Base-by-base conservation (phyloP, 768 basidiomycete species). In the Boletus pseudopeckii region DNA sequence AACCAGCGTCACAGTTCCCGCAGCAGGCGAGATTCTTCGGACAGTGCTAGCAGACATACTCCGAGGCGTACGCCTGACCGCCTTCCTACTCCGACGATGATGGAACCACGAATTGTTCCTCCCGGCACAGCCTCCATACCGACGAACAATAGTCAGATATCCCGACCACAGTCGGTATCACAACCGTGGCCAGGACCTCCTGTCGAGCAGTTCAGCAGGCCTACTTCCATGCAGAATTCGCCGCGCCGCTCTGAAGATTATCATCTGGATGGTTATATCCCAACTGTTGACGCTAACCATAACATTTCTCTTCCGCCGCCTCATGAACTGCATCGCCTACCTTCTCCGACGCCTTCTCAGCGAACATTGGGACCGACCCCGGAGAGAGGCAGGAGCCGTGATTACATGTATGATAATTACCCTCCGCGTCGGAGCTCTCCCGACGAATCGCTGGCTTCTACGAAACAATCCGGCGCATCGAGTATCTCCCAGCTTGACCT, bases 261-360 rank as follows among this genome's bases (percentile, higher is more conserved):
- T 9, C 79, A 73, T 7, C 79, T 78, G 0, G 81, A 82, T n/a
- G 73, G 71, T 5, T 82, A 70, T 52, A 80, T 83, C 50, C 81
- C 82, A 0, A 72, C n/a, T 43, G 75, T 55, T 36, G 75, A 71
- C 14, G 53, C 69, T 0, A 69, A 75, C 52, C 69, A 71, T 10
- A 63, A 69, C 18, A 79, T 80, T 17, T 55, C 65, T 5, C 67
- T 82, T n/a, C 80, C 80, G 6, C 75, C 80, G 18, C 82, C 82
- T 1, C 77, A 81, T 50, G 80, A 75, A 53, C 55, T 82, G 18
- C 72, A 68, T 17, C 65, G 64, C 34, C 54, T 68, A 26, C 55
- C 68, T 18, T 71, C 70, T 26, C 64, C 68, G 7, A 58, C 66
- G 4, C 66, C 60, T 9, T 71, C 66, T 40, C 66, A 64, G 20